Base-by-base conservation (phyloP, 768 basidiomycete genomes). In the Russula vinacea region DNA sequence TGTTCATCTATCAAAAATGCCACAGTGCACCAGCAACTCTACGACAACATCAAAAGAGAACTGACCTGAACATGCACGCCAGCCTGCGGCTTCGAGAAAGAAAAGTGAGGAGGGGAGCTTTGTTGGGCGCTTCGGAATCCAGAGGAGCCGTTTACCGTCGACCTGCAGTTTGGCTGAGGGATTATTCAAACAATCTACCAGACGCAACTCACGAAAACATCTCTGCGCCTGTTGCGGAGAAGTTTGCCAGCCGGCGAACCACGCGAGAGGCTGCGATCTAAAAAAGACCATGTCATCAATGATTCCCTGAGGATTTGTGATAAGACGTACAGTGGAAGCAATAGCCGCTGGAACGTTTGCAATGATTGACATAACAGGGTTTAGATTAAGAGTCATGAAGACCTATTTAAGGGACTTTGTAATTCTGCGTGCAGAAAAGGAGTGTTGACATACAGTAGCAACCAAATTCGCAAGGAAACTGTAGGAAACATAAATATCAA, bases 371-470 rank as follows among this genome's bases (percentile, higher is more conserved):
- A 89, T 87, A 66, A 88, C 80, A 16, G 82, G 75, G 71, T 88
- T 89, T 45, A 88, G 74, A 69, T 86, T 78, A 45, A 87, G 57
- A 32, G 85, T 70, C 86, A 89, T 88, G 76, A 88, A 88, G 1
- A 84, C 74, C n/a, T 83, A 80, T 22, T 80, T 78, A 44, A 80
- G 67, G 52, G 29, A 22, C 14, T 42, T 22, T 7, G 47, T 54
- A 52, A 42, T 24, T n/a, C 3, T 14, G 39, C 8, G 11, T 7
- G 6, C 26, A 44, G n/a, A 22, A 32, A 10, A 26, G 9, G 40
- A 17, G 37, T 17, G 13, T 24, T 24, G 3, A 63, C 70, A 10
- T 44, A 71, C 70, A 45, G 80, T 79, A 1, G 79, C 79, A 60
- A 79, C 50, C 51, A 77, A 22, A 56, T 80, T 80, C 17, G 76